Percentiles rank a stretch among this genome's conserved stretches.
Conservation (phyloP, 129 eudicot genomes). For the Artemisia annua region DNA sequence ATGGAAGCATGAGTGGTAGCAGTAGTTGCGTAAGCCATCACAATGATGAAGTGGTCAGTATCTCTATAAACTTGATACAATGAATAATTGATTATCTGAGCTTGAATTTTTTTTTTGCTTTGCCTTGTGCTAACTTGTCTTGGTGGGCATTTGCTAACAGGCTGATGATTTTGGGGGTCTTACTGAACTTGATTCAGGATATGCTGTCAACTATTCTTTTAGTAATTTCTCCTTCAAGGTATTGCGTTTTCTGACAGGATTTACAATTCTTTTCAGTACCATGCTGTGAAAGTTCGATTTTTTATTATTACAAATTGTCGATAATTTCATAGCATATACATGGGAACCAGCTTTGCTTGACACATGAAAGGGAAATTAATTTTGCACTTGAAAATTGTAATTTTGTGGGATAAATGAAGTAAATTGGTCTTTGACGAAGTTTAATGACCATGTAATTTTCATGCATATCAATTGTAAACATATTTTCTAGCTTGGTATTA, state of each 20-base stretch:
- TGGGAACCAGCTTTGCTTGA: not conserved
- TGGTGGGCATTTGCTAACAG: slow-evolving; percentile 30
- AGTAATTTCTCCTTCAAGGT: slow-evolving; percentile 98
- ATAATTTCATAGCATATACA: not conserved
- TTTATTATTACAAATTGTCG: not conserved
- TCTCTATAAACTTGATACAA: not conserved
- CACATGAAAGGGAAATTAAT: not conserved
- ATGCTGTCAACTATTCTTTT: slow-evolving; percentile 76
- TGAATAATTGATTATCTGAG: not conserved
- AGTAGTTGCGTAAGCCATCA: slow-evolving; percentile 78
- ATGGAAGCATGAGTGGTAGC: slow-evolving; percentile 84
- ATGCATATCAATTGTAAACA: not conserved
- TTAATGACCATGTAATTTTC: not conserved
- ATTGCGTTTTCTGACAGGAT: not conserved
- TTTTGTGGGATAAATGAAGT: slow-evolving; percentile 1
- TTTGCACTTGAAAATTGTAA: not conserved
- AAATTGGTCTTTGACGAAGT: not conserved
- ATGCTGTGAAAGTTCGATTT: not conserved
- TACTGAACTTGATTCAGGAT: slow-evolving; percentile 70
- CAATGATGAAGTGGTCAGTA: slow-evolving; percentile 76
- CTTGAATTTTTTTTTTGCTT: not conserved
- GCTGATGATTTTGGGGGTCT: slow-evolving; percentile 79
- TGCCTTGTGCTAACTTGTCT: slow-evolving; percentile 1
- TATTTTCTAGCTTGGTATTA: not conserved
- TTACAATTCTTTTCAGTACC: not conserved